A percentile compares a stretch with the other conserved stretches of the same genome.
Conservation (phyloP, 495 filamentous ascomycete species). For the Pyrenula massariospora region DNA sequence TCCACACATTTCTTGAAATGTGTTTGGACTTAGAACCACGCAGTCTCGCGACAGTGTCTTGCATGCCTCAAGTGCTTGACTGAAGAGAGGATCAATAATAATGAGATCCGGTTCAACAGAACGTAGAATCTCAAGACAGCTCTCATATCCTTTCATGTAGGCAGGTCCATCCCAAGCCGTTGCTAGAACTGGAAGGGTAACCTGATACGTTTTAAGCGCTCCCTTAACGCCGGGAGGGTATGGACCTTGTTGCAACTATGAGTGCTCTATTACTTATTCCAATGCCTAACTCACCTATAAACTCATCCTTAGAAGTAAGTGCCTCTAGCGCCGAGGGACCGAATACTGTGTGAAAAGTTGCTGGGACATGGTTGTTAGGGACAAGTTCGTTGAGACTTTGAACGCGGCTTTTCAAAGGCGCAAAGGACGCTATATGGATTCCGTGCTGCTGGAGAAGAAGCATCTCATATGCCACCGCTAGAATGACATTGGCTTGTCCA, state of each 20-base stretch:
- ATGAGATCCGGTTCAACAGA: constrained; percentile 27
- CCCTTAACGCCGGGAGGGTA: constrained; percentile 14
- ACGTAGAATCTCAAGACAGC: constrained; percentile 29
- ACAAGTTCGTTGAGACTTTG: constrained; percentile 12
- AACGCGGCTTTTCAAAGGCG: constrained; percentile 17
- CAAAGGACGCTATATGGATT: constrained; percentile 42
- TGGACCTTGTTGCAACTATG: constrained; percentile 2
- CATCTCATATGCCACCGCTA: constrained; percentile 40
- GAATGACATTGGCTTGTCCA: constrained; percentile 42
- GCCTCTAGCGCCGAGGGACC: constrained; percentile 4
- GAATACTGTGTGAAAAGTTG: neutral
- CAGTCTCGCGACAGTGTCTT: constrained; percentile 14
- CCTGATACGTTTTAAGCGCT: neutral
- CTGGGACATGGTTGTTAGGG: neutral
- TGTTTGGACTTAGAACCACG: constrained; percentile 21
- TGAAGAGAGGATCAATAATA: constrained; percentile 37
- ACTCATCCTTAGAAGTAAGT: neutral
- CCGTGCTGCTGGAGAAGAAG: constrained; percentile 28
- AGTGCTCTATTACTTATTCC: neutral
- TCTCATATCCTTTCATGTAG: constrained; percentile 33
- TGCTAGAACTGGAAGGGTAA: constrained; percentile 6
- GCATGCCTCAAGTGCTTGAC: constrained; percentile 37
- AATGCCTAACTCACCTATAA: neutral
- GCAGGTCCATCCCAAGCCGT: constrained; percentile 33
- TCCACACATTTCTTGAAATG: constrained; percentile 22